Percentiles rank a stretch among this genome's conserved stretches.
phyloP scores from a whole-genome alignment of 176 grass and related monocot species.

The Oryza coarctata region DNA sequence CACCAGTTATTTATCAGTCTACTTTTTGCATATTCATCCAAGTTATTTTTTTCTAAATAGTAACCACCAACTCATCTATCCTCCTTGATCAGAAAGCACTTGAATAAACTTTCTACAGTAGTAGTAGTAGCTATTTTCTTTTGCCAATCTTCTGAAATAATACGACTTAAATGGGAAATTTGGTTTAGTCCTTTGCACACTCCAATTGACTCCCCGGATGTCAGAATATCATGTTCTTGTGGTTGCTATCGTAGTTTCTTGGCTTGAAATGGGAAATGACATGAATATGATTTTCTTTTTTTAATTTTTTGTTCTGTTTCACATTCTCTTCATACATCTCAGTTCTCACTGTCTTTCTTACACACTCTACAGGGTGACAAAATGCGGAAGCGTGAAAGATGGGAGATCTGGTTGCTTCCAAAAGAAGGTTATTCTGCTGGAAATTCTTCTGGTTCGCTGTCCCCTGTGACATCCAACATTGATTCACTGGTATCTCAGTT shows the following conservation, averaged over 20 bases:
- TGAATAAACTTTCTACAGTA: neutral
- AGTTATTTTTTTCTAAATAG: neutral
- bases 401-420: constrained; percentile 73
- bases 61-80: neutral
- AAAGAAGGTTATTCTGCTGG: constrained; percentile 39
- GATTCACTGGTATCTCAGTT: constrained; percentile 45
- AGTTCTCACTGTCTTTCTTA: neutral
- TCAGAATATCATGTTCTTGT: neutral
- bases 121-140: neutral
- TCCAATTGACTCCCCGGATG: neutral
- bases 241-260: neutral
- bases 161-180: neutral
- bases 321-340: neutral
- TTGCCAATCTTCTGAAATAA: neutral
- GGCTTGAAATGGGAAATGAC: no score
- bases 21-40: neutral
- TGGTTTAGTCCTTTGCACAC: neutral
- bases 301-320: neutral
- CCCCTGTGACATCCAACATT: constrained; percentile 49
- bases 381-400: constrained; percentile 69
- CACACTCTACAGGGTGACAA: constrained; percentile 63
- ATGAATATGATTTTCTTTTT: constrained; percentile 8
- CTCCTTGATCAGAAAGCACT: neutral
- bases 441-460: constrained; percentile 28
- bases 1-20: neutral